Evolutionary conservation across 2,329 filamentous ascomycete species (phyloP), one percentile per base, ranked within the genome.

Genomic region (Fusarium napiforme): DNA sequence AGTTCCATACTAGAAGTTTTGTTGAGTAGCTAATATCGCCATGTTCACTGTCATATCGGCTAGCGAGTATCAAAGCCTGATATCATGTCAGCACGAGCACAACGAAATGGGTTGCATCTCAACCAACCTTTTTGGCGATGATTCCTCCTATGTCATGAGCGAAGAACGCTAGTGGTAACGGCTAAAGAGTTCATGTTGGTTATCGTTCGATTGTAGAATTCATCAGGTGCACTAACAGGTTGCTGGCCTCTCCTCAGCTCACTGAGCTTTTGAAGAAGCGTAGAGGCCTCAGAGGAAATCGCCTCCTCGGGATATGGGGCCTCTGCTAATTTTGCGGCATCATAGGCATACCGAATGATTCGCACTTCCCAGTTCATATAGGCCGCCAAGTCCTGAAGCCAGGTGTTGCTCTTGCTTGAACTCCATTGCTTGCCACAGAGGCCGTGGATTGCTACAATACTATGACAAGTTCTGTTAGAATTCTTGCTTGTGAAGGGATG

Each of bases 111-210:
- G 19, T 4, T 14, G 2, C 4, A 10, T 7, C n/a, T 6, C 11
- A 23, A 23, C 6, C 0, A 28, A 47, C 65, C 53, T 66, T 55
- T 12, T 66, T 68, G 4, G 59, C 61, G 9, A 68, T 60, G 1
- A 14, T 50, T 2, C 65, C 65, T 28, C 65, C 65, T 10, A 66
- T 37, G 5, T 68, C 65, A 4, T 68, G 65, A 6, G 2, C 37
- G 18, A 56, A 68, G 10, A 68, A 43, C 7, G 36, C 52, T 23
- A 56, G 5, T 43, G 52, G 52, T 12, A 56, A 42, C 10, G 52
- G 11, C 52, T 37, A 37, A 19, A 37, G 36, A 19, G 36, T 37
- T 19, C 18, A 2, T 10, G 36, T 37, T 37, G 9, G 36, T 37
- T 19, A 37, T 37, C 16, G 9, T 37, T 37, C 4, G 36, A 37